Conservation (phyloP, 129 eudicot species). For the Arctium lappa region DNA sequence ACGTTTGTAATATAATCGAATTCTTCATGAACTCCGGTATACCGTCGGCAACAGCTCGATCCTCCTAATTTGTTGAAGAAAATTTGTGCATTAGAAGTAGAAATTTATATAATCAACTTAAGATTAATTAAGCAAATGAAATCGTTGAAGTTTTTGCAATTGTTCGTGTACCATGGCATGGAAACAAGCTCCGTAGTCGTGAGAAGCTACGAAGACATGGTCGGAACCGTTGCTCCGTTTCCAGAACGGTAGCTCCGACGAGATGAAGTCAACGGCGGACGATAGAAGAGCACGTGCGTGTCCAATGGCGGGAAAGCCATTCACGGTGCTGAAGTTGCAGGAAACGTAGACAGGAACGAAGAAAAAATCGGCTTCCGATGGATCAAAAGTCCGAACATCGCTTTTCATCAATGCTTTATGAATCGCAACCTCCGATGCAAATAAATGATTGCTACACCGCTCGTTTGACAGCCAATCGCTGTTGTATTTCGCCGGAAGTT, state of each 20-base stretch:
- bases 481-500: slow-evolving; percentile 72
- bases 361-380: slow-evolving; percentile 78
- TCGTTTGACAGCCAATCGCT: slow-evolving; percentile 54
- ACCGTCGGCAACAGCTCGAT: slow-evolving; percentile 75
- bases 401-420: slow-evolving; percentile 57
- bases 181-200: slow-evolving; percentile 92
- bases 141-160: background rate
- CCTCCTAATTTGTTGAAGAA: slow-evolving; percentile 43
- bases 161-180: slow-evolving; percentile 69
- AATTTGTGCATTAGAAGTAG: background rate
- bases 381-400: slow-evolving; percentile 59
- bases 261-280: slow-evolving; percentile 57
- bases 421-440: slow-evolving; percentile 90
- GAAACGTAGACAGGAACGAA: slow-evolving; percentile 96
- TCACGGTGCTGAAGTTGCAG: slow-evolving; percentile 83
- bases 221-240: slow-evolving; percentile 77
- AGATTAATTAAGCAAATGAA: background rate
- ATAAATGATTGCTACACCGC: slow-evolving; percentile 67
- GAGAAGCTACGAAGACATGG: slow-evolving; percentile 90
- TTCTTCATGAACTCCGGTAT: slow-evolving; percentile 69
- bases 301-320: slow-evolving; percentile 91
- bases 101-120: background rate
- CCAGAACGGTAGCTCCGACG: slow-evolving; percentile 75
- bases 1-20: slow-evolving; percentile 79
- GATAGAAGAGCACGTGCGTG: slow-evolving; percentile 66